A percentile compares a stretch with the other conserved stretches of the same genome.
phyloP scores from a whole-genome alignment of 805 yeast species.

The Starmerella khaoyaiensis region DNA sequence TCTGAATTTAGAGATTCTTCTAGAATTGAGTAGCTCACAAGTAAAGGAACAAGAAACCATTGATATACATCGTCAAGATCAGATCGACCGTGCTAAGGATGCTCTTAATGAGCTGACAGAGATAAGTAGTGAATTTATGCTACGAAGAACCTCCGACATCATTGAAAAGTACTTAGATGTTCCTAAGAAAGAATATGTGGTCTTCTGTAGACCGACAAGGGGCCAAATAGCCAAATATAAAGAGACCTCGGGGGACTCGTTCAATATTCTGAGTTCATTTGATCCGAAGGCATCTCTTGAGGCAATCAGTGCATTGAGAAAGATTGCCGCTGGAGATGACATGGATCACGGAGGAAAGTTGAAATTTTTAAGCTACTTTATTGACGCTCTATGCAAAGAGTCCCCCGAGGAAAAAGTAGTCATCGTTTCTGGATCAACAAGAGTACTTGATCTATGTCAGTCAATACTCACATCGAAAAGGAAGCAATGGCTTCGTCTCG shows the following conservation, averaged over 20 bases:
- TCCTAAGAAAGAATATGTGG: constrained; percentile 56
- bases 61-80: not conserved
- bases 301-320: constrained; percentile 34
- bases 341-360: constrained; percentile 48
- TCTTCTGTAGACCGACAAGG: constrained; percentile 65
- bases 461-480: constrained; percentile 37
- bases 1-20: not conserved
- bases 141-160: constrained; percentile 54
- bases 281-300: constrained; percentile 34
- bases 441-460: constrained; percentile 69
- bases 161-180: constrained; percentile 47
- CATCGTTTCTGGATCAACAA: constrained; percentile 75
- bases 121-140: constrained; percentile 50
- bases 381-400: constrained; percentile 35
- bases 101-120: constrained; percentile 51
- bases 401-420: constrained; percentile 69
- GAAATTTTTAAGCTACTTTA: constrained; percentile 41
- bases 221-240: constrained; percentile 3
- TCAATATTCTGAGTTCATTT: not conserved
- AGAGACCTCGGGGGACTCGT: not conserved
- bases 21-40: not conserved
- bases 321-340: constrained; percentile 10
- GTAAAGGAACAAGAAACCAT: not conserved
- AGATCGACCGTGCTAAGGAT: constrained; percentile 38
- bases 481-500: constrained; percentile 49